phyloP scores from a whole-genome alignment of 2,329 filamentous ascomycete species.

The Diaporthe batatas region DNA sequence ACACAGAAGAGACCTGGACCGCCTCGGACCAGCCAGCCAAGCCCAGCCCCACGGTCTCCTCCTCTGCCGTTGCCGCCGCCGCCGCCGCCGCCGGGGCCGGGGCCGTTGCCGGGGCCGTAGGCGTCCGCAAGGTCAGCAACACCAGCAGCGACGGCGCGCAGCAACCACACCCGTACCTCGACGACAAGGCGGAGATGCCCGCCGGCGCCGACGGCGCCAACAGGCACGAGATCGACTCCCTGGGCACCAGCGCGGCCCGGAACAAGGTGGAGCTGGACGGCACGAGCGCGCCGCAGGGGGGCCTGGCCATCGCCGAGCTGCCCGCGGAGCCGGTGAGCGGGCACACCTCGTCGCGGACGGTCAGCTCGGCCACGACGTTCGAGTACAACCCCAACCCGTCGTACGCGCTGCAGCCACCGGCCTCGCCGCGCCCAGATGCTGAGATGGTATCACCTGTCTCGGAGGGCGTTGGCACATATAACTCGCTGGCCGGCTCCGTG shows the following conservation, averaged over 20 bases:
- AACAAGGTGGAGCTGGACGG: slow-evolving; percentile 1
- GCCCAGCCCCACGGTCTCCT: neutral
- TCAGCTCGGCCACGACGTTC: slow-evolving; percentile 22
- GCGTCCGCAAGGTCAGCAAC: neutral
- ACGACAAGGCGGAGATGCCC: slow-evolving; percentile 34
- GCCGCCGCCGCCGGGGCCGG: neutral
- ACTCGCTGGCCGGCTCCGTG: slow-evolving; percentile 11
- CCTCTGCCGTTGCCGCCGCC: neutral
- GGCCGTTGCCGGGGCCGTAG: neutral
- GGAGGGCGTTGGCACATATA: neutral
- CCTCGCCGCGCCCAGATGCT: neutral
- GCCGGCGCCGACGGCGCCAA: slow-evolving; percentile 10
- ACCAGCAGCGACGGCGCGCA: neutral
- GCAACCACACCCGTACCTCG: neutral
- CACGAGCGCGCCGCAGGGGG: slow-evolving; percentile 1
- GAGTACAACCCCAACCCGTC: slow-evolving; percentile 25
- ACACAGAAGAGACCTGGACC: slow-evolving; percentile 1
- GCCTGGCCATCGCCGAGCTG: slow-evolving; percentile 14
- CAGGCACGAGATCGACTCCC: slow-evolving; percentile 2
- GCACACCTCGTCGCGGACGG: slow-evolving; percentile 20
- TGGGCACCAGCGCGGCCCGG: slow-evolving; percentile 7
- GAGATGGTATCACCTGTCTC: slow-evolving; percentile 14
- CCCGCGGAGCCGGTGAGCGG: slow-evolving; percentile 26
- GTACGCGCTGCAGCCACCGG: slow-evolving; percentile 28
- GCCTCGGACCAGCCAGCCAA: neutral